Evolutionary conservation across 31 red algal genomes (phyloP).

Genomic region (Porphyra umbilicalis): DNA sequence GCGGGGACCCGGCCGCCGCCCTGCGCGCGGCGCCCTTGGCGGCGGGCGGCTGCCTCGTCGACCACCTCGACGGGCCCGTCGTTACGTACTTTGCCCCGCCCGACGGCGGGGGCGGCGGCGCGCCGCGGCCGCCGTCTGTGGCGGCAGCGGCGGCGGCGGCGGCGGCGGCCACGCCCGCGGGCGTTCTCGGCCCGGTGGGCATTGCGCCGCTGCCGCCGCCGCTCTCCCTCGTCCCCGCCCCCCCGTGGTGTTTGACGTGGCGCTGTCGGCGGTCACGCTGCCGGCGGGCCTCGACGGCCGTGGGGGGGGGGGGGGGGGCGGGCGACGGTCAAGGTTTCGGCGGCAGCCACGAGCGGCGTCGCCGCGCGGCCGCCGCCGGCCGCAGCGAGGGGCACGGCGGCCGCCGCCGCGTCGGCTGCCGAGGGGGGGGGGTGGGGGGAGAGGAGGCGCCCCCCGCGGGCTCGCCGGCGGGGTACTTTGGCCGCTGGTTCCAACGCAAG

Average conservation of each 20-base stretch:
- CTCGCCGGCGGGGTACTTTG: not conserved
- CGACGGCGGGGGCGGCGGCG: not conserved
- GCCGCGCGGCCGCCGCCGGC: not conserved
- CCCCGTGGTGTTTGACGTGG: conserved; percentile 70
- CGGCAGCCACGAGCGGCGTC: not conserved
- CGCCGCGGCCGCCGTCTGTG: not conserved
- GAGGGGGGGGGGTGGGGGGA: too few relatives aligned
- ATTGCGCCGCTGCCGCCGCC: conserved; percentile 58
- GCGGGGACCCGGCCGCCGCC: not conserved
- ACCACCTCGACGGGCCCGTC: conserved; percentile 33
- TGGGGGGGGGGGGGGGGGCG: not conserved
- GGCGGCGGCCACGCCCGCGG: not conserved
- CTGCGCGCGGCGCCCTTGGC: not conserved
- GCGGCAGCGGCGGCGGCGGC: not conserved
- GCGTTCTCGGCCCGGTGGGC: not conserved
- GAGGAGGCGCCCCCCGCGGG: not conserved
- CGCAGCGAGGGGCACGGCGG: not conserved
- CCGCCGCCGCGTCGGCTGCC: not conserved
- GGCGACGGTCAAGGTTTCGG: not conserved
- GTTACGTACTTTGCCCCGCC: conserved; percentile 19
- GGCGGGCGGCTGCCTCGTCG: conserved; percentile 3
- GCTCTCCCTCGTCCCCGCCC: conserved; percentile 45
- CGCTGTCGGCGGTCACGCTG: conserved; percentile 43
- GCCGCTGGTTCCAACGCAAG: conserved; percentile 7
- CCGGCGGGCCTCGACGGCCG: not conserved